Evolutionary conservation across 305 asterid species (phyloP).

Genomic region (Fraxinus ornus): DNA sequence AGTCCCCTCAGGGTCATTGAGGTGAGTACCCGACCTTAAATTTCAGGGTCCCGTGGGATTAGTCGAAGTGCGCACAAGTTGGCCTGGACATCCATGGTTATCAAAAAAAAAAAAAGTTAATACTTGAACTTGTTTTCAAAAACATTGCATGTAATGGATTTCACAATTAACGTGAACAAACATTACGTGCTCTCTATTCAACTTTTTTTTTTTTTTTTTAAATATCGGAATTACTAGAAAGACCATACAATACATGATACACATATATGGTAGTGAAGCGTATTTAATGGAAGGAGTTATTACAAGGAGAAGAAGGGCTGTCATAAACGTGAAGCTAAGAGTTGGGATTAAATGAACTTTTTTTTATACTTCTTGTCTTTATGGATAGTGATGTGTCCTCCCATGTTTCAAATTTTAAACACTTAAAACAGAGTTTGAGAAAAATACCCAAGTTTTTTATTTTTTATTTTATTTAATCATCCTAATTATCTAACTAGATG

Average conservation of each 20-base stretch:
- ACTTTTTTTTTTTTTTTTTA: too few relatives aligned
- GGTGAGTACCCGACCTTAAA: too few relatives aligned
- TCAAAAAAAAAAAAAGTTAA: too few relatives aligned
- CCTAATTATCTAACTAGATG: not conserved
- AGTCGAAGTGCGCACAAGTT: too few relatives aligned
- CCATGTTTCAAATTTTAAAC: not conserved
- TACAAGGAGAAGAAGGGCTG: slow-evolving; percentile 20
- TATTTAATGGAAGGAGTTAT: slow-evolving; percentile 19
- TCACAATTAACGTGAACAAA: not conserved
- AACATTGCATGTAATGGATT: not conserved
- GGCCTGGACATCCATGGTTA: too few relatives aligned
- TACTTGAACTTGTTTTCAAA: too few relatives aligned
- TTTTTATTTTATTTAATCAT: too few relatives aligned
- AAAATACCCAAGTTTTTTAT: not conserved
- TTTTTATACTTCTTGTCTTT: slow-evolving; percentile 4
- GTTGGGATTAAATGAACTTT: slow-evolving; percentile 27
- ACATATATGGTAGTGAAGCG: not conserved
- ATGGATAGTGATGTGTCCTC: not conserved
- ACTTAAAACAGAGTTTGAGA: not conserved
- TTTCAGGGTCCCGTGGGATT: too few relatives aligned
- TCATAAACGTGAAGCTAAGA: slow-evolving; percentile 24
- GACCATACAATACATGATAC: not conserved
- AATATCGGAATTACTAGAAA: not conserved
- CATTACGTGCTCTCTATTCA: too few relatives aligned
- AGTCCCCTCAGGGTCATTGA: too few relatives aligned